Conservation (phyloP, 371 early-diverging fungal species). For the Conidiobolus incongruus region DNA sequence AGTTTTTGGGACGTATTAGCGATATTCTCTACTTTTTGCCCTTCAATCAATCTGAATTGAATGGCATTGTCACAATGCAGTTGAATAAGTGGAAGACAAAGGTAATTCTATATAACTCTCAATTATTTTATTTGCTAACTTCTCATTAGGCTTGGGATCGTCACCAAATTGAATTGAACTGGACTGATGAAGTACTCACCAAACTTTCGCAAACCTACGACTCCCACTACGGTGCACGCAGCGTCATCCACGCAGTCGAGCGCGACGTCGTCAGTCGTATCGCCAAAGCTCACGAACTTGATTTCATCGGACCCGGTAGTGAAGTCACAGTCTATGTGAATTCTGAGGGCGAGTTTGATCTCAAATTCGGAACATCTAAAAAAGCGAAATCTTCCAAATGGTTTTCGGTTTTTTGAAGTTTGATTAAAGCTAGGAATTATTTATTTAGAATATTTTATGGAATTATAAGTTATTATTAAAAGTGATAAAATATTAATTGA, state of each 20-base stretch:
- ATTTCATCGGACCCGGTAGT: too few species aligned
- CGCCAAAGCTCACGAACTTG: conserved; percentile 30
- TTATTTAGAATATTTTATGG: too few species aligned
- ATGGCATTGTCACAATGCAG: conserved; percentile 20
- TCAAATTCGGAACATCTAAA: too few species aligned
- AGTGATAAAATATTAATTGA: too few species aligned
- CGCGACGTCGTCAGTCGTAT: conserved; percentile 23
- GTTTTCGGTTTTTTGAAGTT: too few species aligned
- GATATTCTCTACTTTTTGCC: conserved; percentile 32
- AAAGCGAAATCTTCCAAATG: too few species aligned
- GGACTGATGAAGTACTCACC: conserved; percentile 24
- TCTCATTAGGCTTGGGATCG: conserved; percentile 11
- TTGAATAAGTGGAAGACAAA: conserved; percentile 24
- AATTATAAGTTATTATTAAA: too few species aligned
- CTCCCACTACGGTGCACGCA: conserved; percentile 30
- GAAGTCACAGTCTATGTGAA: too few species aligned
- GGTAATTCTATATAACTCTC: conserved; percentile 1
- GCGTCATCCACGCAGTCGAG: conserved; percentile 33
- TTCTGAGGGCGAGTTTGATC: too few species aligned
- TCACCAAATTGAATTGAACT: conserved; percentile 24
- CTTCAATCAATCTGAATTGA: conserved; percentile 21
- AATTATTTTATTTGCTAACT: too few species aligned
- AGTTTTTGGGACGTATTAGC: conserved; percentile 33
- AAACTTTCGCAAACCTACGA: conserved; percentile 23
- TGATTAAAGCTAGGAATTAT: too few species aligned